Conservation (phyloP, 352 stramenopile genomes). For the Phytophthora litchii region DNA sequence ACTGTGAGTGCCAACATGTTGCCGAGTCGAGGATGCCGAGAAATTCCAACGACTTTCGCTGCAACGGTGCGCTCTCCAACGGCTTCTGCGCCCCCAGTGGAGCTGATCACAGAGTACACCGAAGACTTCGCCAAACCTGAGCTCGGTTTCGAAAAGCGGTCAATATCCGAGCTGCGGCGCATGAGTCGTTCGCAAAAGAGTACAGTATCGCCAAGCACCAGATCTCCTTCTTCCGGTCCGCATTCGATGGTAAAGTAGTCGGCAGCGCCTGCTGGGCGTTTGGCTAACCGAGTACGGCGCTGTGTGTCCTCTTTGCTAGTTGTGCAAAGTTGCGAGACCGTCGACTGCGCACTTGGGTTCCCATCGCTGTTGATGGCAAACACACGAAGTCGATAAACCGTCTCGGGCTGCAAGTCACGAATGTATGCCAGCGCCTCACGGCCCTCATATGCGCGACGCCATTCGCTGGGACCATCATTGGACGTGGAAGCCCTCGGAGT, state of each 20-base stretch:
- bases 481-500: constrained; percentile 13
- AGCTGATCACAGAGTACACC: constrained; percentile 60
- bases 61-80: constrained; percentile 78
- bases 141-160: constrained; percentile 31
- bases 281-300: constrained; percentile 29
- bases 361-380: constrained; percentile 79
- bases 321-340: constrained; percentile 84
- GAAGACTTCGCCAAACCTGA: constrained; percentile 32
- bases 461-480: constrained; percentile 48
- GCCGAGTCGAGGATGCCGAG: constrained; percentile 50
- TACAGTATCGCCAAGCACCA: constrained; percentile 90
- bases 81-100: constrained; percentile 32
- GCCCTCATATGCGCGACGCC: constrained; percentile 83
- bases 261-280: constrained; percentile 49
- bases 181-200: constrained; percentile 93
- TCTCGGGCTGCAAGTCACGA: constrained; percentile 70
- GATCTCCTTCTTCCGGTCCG: constrained; percentile 64
- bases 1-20: constrained; percentile 70
- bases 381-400: constrained; percentile 86
- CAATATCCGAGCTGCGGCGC: constrained; percentile 35
- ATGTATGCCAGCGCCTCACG: constrained; percentile 68
- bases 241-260: constrained; percentile 82
- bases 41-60: constrained; percentile 63
- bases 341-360: constrained; percentile 69
- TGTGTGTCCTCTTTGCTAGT: constrained; percentile 67